Conservation (phyloP, 257 asterid species). For the Lavandula angustifolia region DNA sequence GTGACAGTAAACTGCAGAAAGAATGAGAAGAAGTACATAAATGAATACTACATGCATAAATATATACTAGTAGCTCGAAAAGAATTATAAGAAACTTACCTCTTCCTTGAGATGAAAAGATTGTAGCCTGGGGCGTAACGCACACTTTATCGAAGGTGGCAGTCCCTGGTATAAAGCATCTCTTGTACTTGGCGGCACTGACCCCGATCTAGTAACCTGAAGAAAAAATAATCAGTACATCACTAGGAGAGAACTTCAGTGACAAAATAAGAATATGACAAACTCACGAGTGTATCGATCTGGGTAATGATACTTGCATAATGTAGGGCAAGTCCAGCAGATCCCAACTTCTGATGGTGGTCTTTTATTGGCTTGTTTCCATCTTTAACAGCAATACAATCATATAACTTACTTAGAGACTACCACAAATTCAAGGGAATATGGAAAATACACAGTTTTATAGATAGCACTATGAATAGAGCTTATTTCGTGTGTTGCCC, state of each 20-base stretch:
- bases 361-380: conserved; percentile 51
- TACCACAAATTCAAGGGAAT: too few relatives aligned
- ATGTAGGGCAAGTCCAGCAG: conserved; percentile 93
- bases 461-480: too few relatives aligned
- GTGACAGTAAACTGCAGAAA: conserved; percentile 60
- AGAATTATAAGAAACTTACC: conserved; percentile 38
- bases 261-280: conserved; percentile 9
- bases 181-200: conserved; percentile 80
- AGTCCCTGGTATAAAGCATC: conserved; percentile 85
- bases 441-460: too few relatives aligned
- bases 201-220: conserved; percentile 80
- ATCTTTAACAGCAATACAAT: conserved; percentile 44
- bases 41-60: not conserved
- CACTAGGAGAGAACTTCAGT: not conserved
- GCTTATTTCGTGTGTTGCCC: too few relatives aligned
- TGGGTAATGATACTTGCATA: conserved; percentile 83
- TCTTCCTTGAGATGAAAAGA: conserved; percentile 72
- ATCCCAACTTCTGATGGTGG: conserved; percentile 70
- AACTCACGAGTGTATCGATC: conserved; percentile 88
- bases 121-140: conserved; percentile 67
- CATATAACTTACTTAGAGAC: not conserved
- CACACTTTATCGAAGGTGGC: conserved; percentile 71
- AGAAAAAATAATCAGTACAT: not conserved
- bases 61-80: too few relatives aligned
- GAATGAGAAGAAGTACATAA: conserved; percentile 5